A percentile compares a stretch with the other conserved stretches of the same genome.
phyloP scores from a whole-genome alignment of 1,284 basidiomycete genomes.

The Moesziomyces antarcticus region DNA sequence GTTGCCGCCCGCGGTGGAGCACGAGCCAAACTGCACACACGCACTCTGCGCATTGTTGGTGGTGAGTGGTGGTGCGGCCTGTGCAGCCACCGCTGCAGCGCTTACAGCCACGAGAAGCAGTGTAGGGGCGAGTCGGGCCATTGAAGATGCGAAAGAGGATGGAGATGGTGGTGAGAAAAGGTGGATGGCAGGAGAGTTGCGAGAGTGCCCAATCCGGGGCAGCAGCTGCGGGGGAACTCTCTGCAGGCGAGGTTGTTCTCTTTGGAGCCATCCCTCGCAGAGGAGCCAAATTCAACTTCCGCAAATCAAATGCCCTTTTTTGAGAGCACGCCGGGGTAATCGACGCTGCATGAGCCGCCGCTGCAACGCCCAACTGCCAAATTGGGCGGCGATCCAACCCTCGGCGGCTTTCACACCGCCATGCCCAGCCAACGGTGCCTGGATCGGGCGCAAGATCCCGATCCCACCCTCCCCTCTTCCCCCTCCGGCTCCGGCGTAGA shows the following conservation, averaged over 20 bases:
- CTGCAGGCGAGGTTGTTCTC: neutral
- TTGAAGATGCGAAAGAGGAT: neutral
- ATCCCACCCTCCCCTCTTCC: neutral
- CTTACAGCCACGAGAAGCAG: too few relatives aligned
- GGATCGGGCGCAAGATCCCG: neutral
- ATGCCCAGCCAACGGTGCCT: too few relatives aligned
- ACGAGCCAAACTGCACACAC: conserved; percentile 36
- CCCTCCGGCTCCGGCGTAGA: too few relatives aligned
- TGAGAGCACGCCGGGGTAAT: conserved; percentile 11
- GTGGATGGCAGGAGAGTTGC: neutral
- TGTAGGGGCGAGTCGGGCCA: too few relatives aligned
- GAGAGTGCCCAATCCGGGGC: neutral
- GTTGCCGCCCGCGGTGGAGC: conserved; percentile 20
- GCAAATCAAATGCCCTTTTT: conserved; percentile 1
- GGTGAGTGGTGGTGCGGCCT: conserved; percentile 19
- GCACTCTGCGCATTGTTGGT: conserved; percentile 34
- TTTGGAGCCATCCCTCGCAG: neutral
- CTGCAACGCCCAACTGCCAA: conserved; percentile 1
- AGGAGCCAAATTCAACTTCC: conserved; percentile 8
- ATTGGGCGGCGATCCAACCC: too few relatives aligned
- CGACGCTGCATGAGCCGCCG: conserved; percentile 7
- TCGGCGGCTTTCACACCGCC: conserved; percentile 6
- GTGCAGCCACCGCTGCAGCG: conserved; percentile 1
- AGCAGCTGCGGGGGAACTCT: conserved; percentile 3
- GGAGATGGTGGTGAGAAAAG: neutral